Base-by-base conservation (phyloP, 139 green algal species). In the Chlamydomonas sphaeroides region DNA sequence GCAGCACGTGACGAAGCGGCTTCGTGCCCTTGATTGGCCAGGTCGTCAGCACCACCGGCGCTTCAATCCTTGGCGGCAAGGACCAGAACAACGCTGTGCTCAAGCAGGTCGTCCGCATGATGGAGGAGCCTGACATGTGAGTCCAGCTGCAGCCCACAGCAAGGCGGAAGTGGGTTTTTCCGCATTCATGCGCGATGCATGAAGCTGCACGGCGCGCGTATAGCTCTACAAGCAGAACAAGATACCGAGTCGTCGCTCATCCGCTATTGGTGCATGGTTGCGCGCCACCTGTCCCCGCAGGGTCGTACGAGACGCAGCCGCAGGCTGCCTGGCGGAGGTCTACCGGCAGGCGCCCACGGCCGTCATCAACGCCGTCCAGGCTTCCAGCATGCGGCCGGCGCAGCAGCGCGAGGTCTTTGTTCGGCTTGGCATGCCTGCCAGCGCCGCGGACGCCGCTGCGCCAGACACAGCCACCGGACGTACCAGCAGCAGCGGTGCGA, bases 271-370 rank as follows among this genome's bases (percentile, higher is more conserved):
- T n/a, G n/a, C n/a, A n/a, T n/a, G n/a, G n/a, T n/a, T n/a, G n/a
- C n/a, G n/a, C n/a, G n/a, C n/a, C n/a, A n/a, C n/a, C n/a, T n/a
- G 18, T 17, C 18, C 42, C 21, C 62, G 49, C 81, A 91, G 89
- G 41, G 66, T 65, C 63, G 89, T 94, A 32, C 80, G 91, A 2
- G 89, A 92, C n/a, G 89, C 89, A 11, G 89, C 91, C 0, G 56
- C 89, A 28, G 87, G 86, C 35, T 93, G 89, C 73, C 71, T 94
- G 14, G 70, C 86, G 25, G 90, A 93, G 74, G 53, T 91, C 26
- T 86, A 91, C 69, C 80, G 78, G 21, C 81, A 86, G 45, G 39
- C 89, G 17, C 87, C 87, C 17, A 68, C 77, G 10, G 62, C 53
- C 3, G 69, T 92, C 32, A 8, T 90, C 26, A 86, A 85, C 67